Conservation (phyloP, 2,329 filamentous ascomycete genomes). For the Botrytis medusae region DNA sequence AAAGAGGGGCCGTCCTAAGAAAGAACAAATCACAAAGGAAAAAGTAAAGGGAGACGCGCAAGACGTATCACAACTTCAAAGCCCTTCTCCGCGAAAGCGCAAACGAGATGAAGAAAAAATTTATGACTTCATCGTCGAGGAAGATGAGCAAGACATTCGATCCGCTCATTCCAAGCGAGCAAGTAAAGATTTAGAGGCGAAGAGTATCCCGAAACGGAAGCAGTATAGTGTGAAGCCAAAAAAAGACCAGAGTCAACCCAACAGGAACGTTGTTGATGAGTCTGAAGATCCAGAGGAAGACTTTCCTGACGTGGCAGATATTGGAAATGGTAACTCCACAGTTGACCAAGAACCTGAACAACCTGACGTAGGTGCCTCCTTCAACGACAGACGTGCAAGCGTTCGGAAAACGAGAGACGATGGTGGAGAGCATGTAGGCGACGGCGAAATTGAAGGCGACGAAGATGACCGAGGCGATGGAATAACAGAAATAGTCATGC, state of each 20-base stretch:
- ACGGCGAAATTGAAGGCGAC: background rate
- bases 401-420: background rate
- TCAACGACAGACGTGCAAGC: background rate
- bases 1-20: background rate
- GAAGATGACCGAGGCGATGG: background rate
- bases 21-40: background rate
- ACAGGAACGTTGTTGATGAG: background rate
- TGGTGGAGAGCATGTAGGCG: background rate
- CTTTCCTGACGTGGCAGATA: background rate
- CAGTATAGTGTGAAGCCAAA: slow-evolving; percentile 2
- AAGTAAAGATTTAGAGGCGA: background rate
- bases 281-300: background rate
- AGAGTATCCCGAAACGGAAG: background rate
- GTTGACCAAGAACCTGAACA: background rate
- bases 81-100: slow-evolving; percentile 2
- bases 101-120: background rate
- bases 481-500: background rate
- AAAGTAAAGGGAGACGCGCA: background rate
- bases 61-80: background rate
- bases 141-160: background rate
- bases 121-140: background rate
- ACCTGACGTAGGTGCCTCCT: background rate
- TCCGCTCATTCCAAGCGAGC: background rate
- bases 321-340: background rate
- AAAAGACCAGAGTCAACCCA: slow-evolving; percentile 19